phyloP scores from a whole-genome alignment of 2,329 filamentous ascomycete genomes.

The Trichoderma sp. region DNA sequence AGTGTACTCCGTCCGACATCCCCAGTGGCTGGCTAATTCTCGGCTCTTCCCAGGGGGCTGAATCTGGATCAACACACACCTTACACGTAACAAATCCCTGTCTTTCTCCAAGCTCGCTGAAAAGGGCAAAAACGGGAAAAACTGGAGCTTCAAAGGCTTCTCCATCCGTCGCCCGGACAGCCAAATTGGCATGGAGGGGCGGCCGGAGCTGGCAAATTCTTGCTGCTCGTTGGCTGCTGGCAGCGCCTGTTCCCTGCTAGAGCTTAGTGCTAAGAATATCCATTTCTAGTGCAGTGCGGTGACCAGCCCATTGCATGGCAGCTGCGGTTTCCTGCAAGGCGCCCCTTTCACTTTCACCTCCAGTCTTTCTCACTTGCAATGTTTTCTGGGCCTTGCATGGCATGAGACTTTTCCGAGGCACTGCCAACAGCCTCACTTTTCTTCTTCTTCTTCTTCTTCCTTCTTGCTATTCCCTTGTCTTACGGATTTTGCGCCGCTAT shows the following conservation, averaged over 20 bases:
- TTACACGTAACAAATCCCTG: background rate
- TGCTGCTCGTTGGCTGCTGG: background rate
- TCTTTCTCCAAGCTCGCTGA: background rate
- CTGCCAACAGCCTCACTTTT: background rate
- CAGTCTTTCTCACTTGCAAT: background rate
- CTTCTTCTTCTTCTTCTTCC: background rate
- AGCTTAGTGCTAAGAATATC: background rate
- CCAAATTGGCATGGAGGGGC: conserved; percentile 1
- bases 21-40: conserved; percentile 10
- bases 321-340: conserved; percentile 11
- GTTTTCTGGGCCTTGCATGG: background rate
- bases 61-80: background rate
- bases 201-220: background rate
- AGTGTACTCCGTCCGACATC: background rate
- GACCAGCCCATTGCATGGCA: background rate
- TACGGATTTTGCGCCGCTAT: background rate
- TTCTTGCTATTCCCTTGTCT: background rate
- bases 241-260: background rate
- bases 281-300: background rate
- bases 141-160: background rate
- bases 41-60: background rate
- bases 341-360: conserved; percentile 5
- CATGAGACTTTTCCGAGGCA: conserved; percentile 2
- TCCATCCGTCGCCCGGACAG: conserved; percentile 20
- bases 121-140: conserved; percentile 11